These are phyloP conservation scores for Malania oleifera DNA, from an alignment of 164 flowering plant species.

Conservation along the genomic window DNA sequence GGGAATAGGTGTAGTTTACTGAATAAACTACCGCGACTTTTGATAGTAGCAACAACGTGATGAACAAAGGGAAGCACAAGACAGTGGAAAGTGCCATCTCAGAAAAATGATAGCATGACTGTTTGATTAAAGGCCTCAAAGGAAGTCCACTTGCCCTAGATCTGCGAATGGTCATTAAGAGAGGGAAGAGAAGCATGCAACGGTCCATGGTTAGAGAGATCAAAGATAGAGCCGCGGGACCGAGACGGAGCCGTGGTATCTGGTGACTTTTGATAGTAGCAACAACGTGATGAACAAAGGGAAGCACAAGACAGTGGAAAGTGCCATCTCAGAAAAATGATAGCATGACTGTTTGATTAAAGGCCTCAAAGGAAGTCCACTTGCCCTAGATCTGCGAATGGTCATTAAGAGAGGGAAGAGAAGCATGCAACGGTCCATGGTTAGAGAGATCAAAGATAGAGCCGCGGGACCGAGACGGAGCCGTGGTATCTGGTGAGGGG, in stretches of 20 bases:
- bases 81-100: slow-evolving; percentile 56
- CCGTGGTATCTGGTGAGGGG: too few relatives aligned
- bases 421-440: too few relatives aligned
- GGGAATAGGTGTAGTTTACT: slow-evolving; percentile 78
- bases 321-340: slow-evolving; percentile 54
- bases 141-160: slow-evolving; percentile 77
- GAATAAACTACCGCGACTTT: slow-evolving; percentile 79
- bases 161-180: too few relatives aligned
- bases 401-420: too few relatives aligned
- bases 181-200: too few relatives aligned
- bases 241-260: too few relatives aligned
- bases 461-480: too few relatives aligned
- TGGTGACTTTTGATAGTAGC: slow-evolving; percentile 58
- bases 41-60: slow-evolving; percentile 60
- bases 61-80: slow-evolving; percentile 70
- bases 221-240: too few relatives aligned
- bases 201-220: too few relatives aligned
- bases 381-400: too few relatives aligned
- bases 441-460: too few relatives aligned
- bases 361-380: slow-evolving; percentile 72
- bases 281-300: slow-evolving; percentile 67
- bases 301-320: slow-evolving; percentile 61
- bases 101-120: slow-evolving; percentile 57
- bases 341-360: slow-evolving; percentile 59
- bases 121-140: slow-evolving; percentile 46